Evolutionary conservation across 768 basidiomycete genomes (phyloP).

Genomic region (Tulasnella sp.): DNA sequence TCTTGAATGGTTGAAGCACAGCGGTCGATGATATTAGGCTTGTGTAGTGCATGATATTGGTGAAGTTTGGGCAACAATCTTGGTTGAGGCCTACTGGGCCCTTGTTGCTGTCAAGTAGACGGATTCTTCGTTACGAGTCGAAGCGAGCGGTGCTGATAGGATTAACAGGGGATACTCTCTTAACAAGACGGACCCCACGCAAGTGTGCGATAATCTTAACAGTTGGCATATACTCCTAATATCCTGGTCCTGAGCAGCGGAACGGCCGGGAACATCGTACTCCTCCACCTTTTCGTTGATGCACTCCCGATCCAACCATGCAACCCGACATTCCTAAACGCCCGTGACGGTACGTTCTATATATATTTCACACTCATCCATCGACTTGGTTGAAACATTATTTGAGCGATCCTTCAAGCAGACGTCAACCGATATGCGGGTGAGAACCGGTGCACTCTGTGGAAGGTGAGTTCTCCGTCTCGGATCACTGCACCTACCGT

Average conservation of each 20-base stretch:
- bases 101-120: too few relatives aligned
- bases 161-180: neutral
- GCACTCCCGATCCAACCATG: too few relatives aligned
- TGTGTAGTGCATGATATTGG: slow-evolving; percentile 37
- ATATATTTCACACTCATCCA: neutral
- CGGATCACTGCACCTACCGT: too few relatives aligned
- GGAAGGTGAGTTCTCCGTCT: slow-evolving; percentile 36
- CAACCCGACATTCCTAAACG: too few relatives aligned
- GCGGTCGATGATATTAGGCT: neutral
- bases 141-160: neutral
- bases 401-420: slow-evolving; percentile 24
- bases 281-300: too few relatives aligned
- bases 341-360: slow-evolving; percentile 35
- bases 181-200: neutral
- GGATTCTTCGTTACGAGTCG: too few relatives aligned
- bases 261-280: too few relatives aligned
- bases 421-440: slow-evolving; percentile 36
- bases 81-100: too few relatives aligned
- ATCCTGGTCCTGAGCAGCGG: too few relatives aligned
- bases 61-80: slow-evolving; percentile 41
- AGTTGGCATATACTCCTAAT: slow-evolving; percentile 20
- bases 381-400: neutral
- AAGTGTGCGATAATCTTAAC: neutral
- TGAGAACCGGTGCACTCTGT: too few relatives aligned
- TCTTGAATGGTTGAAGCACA: neutral